Evolutionary conservation across 495 filamentous ascomycete genomes (phyloP).

Genomic region (Aspergillus wentii): DNA sequence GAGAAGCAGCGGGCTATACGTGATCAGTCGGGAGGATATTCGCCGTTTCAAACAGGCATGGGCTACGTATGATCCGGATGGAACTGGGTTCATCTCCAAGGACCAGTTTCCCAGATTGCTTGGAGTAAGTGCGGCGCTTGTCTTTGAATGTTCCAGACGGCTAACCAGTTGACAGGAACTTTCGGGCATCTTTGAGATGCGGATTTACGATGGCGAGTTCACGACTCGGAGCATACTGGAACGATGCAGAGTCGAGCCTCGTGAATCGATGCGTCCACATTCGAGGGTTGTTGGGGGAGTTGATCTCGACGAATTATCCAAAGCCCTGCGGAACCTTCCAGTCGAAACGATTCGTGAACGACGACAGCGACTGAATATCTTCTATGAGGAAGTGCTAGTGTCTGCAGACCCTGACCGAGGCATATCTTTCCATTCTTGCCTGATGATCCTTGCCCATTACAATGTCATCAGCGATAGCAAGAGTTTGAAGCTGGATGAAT

Average conservation of each 20-base stretch:
- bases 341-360: conserved; percentile 65
- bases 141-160: too few species aligned
- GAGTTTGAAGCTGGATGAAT: conserved; percentile 89
- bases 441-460: conserved; percentile 97
- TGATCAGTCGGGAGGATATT: conserved; percentile 85
- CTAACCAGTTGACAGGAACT: conserved; percentile 53
- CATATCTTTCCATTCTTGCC: conserved; percentile 86
- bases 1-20: conserved; percentile 71
- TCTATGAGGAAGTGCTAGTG: conserved; percentile 95
- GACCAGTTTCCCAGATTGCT: conserved; percentile 87
- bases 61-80: conserved; percentile 89
- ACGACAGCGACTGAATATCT: conserved; percentile 75
- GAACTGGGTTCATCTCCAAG: conserved; percentile 86
- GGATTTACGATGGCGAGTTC: conserved; percentile 90
- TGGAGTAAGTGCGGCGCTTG: conserved; percentile 62
- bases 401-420: conserved; percentile 83
- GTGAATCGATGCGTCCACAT: conserved; percentile 31
- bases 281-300: conserved; percentile 61
- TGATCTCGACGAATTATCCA: conserved; percentile 72
- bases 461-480: conserved; percentile 99
- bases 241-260: conserved; percentile 60
- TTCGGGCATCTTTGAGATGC: conserved; percentile 92
- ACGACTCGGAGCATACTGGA: conserved; percentile 79
- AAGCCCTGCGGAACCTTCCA: conserved; percentile 71
- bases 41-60: conserved; percentile 97